A percentile compares a stretch with the other conserved stretches of the same genome.
phyloP scores from a whole-genome alignment of 805 yeast species.

The Torulaspora microellipsoides region DNA sequence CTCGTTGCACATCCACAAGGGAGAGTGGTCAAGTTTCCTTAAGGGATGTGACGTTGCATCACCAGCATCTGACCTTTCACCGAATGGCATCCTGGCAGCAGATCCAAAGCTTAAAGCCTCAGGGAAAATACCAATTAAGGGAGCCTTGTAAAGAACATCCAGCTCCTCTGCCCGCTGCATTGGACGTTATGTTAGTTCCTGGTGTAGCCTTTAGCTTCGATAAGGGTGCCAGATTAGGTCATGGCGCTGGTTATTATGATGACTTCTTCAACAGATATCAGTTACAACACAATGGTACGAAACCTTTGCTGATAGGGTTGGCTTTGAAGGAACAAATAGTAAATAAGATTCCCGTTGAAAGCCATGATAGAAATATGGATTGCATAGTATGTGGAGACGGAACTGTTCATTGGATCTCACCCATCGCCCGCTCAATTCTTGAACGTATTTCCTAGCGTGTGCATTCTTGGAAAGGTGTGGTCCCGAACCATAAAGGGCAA shows the following conservation, averaged over 20 bases:
- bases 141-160: slow-evolving; percentile 52
- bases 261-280: slow-evolving; percentile 55
- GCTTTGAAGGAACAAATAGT: slow-evolving; percentile 30
- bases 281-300: slow-evolving; percentile 15
- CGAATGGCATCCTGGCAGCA: slow-evolving; percentile 40
- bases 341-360: slow-evolving; percentile 22
- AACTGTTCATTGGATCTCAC: slow-evolving; percentile 12
- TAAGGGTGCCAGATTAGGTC: slow-evolving; percentile 63
- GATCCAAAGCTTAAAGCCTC: slow-evolving; percentile 50
- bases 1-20: slow-evolving; percentile 43
- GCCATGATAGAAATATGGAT: slow-evolving; percentile 33
- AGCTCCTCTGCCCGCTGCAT: slow-evolving; percentile 27
- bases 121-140: slow-evolving; percentile 59
- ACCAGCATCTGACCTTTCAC: slow-evolving; percentile 54
- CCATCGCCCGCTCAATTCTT: too few species aligned
- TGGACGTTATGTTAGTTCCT: slow-evolving; percentile 77
- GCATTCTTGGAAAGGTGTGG: too few species aligned
- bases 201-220: slow-evolving; percentile 64
- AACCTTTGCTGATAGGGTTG: slow-evolving; percentile 31
- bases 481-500: too few species aligned
- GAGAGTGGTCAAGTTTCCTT: slow-evolving; percentile 29
- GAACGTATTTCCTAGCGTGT: too few species aligned
- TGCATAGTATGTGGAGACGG: slow-evolving; percentile 32
- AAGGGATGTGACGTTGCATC: slow-evolving; percentile 21
- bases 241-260: slow-evolving; percentile 93